Conservation (phyloP, 73 alveolate species). For the Stentor coeruleus region DNA sequence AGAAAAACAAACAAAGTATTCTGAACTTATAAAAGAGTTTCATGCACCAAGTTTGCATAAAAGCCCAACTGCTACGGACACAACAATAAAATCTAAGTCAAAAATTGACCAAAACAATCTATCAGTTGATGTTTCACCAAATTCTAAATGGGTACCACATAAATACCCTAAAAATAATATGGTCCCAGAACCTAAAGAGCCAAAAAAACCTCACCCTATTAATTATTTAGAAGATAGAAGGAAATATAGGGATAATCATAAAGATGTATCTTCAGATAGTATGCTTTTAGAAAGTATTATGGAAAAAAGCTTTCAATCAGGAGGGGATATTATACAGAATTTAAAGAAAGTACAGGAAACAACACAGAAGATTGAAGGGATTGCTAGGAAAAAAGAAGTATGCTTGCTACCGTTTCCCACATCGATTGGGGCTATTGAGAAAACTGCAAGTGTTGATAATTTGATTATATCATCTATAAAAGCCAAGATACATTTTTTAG, state of each 20-base stretch:
- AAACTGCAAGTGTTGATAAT: neutral
- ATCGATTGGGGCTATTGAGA: neutral
- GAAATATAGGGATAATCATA: neutral
- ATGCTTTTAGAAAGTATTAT: neutral
- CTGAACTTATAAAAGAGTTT: constrained; percentile 7
- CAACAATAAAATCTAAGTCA: neutral
- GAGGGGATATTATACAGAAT: too few species aligned
- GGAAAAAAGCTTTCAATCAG: neutral
- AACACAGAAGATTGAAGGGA: neutral
- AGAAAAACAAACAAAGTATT: neutral
- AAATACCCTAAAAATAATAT: neutral
- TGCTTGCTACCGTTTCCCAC: neutral
- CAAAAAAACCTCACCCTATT: neutral
- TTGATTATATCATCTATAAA: neutral
- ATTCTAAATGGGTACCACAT: constrained; percentile 14
- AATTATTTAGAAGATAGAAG: constrained; percentile 12
- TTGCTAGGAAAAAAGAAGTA: constrained; percentile 1
- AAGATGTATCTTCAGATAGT: neutral
- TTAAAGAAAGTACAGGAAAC: neutral
- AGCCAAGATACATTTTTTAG: neutral
- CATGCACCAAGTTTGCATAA: neutral
- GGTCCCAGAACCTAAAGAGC: constrained; percentile 4
- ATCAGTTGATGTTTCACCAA: neutral
- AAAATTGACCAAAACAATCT: neutral
- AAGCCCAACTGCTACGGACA: neutral